Evolutionary conservation across 192 early-diverging fungal species (phyloP), one percentile per base, ranked within the genome.

Genomic region (Gigaspora rosea): DNA sequence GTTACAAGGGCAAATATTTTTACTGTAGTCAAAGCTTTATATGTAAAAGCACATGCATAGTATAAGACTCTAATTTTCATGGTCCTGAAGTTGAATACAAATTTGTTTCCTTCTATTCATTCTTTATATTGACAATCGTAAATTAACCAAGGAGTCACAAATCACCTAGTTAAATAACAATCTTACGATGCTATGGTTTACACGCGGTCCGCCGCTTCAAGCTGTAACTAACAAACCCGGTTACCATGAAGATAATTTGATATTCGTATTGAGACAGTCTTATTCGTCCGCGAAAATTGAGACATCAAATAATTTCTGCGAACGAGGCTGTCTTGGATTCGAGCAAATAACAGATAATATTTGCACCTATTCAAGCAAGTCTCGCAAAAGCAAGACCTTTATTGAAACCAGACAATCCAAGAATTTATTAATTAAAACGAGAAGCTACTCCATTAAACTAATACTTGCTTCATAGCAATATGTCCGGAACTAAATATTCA

Each of bases 211-310:
- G 33, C 97, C 92, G 3, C 84, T 99, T 51, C 89, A 88, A 51
- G 86, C 90, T 1, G 91, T 99, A 52, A 96, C 97, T n/a, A 94
- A 99, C 80, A 90, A 99, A 83, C 97, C 97, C 18, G 97, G 97
- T 1, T 99, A 94, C 86, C 98, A 99, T 80, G 91, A 97, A 82
- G 96, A 99, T 82, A 89, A 48, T 98, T 98, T 81, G 97, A 96
- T 73, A 97, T 98, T 78, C 94, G 97, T 78, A 97, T 98, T 78
- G 97, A 99, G 83, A 97, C 95, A 80, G 90, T 97, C 47, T 83
- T 97, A 71, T 77, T 99, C 54, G 90, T 98, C 32, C 89, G 89
- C 62, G 85, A 27, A 27, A 92, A 62, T 88, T 79, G 4, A 27
- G 27, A 94, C 95, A 0, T 84, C 86, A 59, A 81, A 92, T 84